Evolutionary conservation across 305 asterid genomes (phyloP), one percentile per base, ranked within the genome.

Genomic region (Fraxinus sp.): DNA sequence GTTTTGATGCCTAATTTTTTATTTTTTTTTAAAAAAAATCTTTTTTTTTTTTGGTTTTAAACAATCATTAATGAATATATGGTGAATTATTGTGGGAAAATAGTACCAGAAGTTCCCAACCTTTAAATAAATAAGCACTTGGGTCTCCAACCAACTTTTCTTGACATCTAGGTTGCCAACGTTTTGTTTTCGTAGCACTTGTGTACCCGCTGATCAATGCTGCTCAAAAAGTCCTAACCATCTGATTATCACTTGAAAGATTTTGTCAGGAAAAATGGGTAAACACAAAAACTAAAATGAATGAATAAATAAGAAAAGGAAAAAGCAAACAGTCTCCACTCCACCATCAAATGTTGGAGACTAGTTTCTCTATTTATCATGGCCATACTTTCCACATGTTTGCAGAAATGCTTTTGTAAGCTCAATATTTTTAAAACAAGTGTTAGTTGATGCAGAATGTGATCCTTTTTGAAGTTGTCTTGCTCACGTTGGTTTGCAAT

Each of bases 401-500:
- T 28, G 75, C 75, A 2, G 20, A 70, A 14, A 28, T 30, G 41
- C 41, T 70, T 70, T 30, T 30, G 41, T 30, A 70, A 30, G 41
- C 39, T 28, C 20, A 3, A 4, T 28, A 5, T 26, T 26, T 33
- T 57, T 11, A 66, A 36, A 75, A n/a, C 37, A 49, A 39, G 46
- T 41, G 24, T 83, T 30, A 32, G 70, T 62, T 62, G 33, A 62
- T 62, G 72, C 32, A 62, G 10, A 16, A 24, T 22, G 33, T 62
- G 72, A 62, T 62, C 26, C 72, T 62, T 1, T 14, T 26, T 75
- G 72, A 18, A 20, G 73, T 72, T 43, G 52, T 74, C 71, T 28
- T 55, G 71, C 81, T 43, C 46, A 64, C 37, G 49, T 76, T 43
- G 33, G 39, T 14, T n/a, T 83, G 72, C 79, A 39, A 28, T 28